A percentile compares a stretch with the other conserved stretches of the same genome.
These are phyloP conservation scores for Cercophora newfieldiana DNA, from an alignment of 495 filamentous ascomycete species.

Conservation along the genomic window DNA sequence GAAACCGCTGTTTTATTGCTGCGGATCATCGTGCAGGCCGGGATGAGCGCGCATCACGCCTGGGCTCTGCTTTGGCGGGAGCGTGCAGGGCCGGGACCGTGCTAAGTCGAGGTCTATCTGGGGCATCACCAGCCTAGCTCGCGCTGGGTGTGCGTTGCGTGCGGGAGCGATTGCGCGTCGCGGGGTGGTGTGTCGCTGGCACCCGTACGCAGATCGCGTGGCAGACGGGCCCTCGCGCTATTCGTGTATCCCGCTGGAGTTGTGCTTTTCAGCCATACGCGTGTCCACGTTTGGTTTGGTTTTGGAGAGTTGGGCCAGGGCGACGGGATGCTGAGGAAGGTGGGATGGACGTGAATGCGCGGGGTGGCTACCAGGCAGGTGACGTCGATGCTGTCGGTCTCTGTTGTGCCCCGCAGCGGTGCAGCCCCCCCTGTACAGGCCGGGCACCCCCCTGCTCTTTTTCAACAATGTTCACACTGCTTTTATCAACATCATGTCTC, in stretches of 20 bases:
- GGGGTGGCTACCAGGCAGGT: background rate
- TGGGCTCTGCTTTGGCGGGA: background rate
- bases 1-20: conserved; percentile 68
- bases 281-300: background rate
- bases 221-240: background rate
- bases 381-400: conserved; percentile 4
- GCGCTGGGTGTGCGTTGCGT: background rate
- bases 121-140: background rate
- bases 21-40: conserved; percentile 64
- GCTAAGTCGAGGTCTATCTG: background rate
- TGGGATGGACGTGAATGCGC: background rate
- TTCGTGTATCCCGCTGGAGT: background rate
- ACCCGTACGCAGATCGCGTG: background rate
- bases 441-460: background rate
- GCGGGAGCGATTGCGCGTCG: background rate
- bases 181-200: background rate
- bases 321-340: background rate
- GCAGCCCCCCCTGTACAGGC: background rate
- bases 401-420: background rate
- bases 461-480: background rate
- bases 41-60: conserved; percentile 12
- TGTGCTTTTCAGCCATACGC: background rate
- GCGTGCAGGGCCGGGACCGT: background rate
- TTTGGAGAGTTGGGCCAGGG: background rate
- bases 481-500: too few relatives aligned